phyloP scores from a whole-genome alignment of 1,284 basidiomycete genomes.

The Fomitopsis palustris region DNA sequence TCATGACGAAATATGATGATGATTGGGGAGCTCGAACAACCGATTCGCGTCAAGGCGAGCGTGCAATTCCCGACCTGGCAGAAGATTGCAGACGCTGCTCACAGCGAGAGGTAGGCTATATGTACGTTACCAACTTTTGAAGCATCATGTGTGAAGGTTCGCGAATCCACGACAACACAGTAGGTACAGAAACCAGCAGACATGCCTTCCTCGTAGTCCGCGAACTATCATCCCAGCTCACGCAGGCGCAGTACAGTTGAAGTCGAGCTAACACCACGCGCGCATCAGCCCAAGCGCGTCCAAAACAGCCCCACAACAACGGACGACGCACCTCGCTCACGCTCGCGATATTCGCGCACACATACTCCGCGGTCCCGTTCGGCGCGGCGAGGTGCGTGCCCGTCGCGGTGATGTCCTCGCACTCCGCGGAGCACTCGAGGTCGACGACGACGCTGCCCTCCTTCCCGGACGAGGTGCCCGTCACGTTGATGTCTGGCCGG shows the following conservation, averaged over 20 bases:
- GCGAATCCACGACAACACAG: no score
- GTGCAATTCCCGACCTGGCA: no score
- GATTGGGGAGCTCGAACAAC: neutral
- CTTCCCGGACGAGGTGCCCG: conserved; percentile 35
- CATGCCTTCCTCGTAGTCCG: no score
- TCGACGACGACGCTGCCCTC: conserved; percentile 35
- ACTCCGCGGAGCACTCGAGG: conserved; percentile 35
- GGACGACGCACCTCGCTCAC: conserved; percentile 20
- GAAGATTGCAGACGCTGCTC: no score
- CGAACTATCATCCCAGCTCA: neutral
- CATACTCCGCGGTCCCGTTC: conserved; percentile 35
- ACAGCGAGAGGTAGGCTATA: no score
- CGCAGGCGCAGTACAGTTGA: conserved; percentile 22
- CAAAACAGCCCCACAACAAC: neutral
- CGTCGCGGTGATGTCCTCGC: conserved; percentile 35
- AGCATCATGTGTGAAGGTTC: no score
- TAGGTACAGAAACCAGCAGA: no score
- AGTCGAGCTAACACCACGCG: conserved; percentile 20
- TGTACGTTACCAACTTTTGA: no score
- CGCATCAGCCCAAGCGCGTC: neutral
- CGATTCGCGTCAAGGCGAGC: no score
- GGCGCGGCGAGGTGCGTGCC: conserved; percentile 25
- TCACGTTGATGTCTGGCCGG: conserved; percentile 31
- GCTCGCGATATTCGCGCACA: conserved; percentile 40
- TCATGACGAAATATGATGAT: neutral